A percentile compares a stretch with the other conserved stretches of the same genome.
These are phyloP conservation scores for Xylariales sp. DNA, from an alignment of 2,329 filamentous ascomycete genomes.

Conservation along the genomic window DNA sequence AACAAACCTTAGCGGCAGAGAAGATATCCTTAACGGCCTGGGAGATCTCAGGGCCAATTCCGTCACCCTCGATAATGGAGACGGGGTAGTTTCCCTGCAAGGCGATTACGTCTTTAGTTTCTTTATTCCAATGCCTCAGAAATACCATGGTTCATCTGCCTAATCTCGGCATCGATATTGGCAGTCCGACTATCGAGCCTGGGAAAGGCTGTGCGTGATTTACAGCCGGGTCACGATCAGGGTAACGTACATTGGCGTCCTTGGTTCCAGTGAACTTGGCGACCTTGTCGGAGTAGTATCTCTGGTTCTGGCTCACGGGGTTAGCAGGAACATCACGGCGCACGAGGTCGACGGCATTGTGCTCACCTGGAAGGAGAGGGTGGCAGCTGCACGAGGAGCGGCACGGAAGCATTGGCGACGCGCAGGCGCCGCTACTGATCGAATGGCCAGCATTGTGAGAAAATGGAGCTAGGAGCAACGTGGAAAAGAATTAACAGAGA, in stretches of 20 bases:
- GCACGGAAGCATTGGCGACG: slow-evolving; percentile 75
- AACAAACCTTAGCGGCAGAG: slow-evolving; percentile 78
- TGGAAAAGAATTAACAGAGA: not conserved
- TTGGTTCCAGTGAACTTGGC: slow-evolving; percentile 93
- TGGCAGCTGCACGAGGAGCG: slow-evolving; percentile 51
- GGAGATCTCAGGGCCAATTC: slow-evolving; percentile 96
- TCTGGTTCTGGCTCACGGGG: slow-evolving; percentile 47
- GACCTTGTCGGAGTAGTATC: slow-evolving; percentile 67
- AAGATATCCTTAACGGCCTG: slow-evolving; percentile 99
- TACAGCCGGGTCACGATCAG: no score
- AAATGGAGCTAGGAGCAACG: slow-evolving; percentile 10
- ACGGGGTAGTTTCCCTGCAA: slow-evolving; percentile 87
- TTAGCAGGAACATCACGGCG: no score
- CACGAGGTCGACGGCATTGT: no score
- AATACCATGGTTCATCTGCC: no score
- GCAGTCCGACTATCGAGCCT: no score
- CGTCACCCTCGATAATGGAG: slow-evolving; percentile 96
- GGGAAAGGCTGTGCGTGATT: no score
- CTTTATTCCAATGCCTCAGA: slow-evolving; percentile 10
- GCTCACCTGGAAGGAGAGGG: slow-evolving; percentile 54
- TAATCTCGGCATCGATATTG: no score
- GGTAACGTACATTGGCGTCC: slow-evolving; percentile 79
- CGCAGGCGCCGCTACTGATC: slow-evolving; percentile 71
- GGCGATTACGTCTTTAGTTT: slow-evolving; percentile 11
- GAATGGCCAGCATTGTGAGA: slow-evolving; percentile 75